Base-by-base conservation (phyloP, 2,329 filamentous ascomycete species). In the Orbilia brochopaga region DNA sequence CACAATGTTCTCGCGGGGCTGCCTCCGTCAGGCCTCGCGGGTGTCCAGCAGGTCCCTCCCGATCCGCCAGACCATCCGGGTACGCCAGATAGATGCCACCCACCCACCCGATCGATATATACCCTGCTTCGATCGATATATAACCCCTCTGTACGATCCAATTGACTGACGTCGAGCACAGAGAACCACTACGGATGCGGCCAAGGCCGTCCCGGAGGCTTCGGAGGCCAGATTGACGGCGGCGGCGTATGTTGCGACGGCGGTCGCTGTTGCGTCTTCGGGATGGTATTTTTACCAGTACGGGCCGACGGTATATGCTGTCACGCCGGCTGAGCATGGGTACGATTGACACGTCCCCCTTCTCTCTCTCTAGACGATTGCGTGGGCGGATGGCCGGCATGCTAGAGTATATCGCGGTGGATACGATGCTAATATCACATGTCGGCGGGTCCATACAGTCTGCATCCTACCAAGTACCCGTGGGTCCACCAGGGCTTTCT, bases 251-350 rank as follows among this genome's bases (percentile, higher is more conserved):
- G 90, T 90, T 79, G 92, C 94, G 77, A 96, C 92, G 77, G 87
- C 89, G 78, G 85, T 92, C 79, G 91, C 93, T 78, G 84, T 91
- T 81, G 92, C 92, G 78, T 93, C 93, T 76, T 88, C 93, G 79
- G 92, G 91, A 78, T 97, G 92, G 92, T 97, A 97, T 84, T 96
- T 93, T 82, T 91, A 96, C 83, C 88, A 96, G 78, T 97, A 96
- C 82, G 94, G 92, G 79, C 87, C 90, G 78, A 88, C 90, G 78
- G 89, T 90, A 74, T 87, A 91, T 81, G 94, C 94, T 78, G 90
- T 90, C 88, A 92, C 93, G 78, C 92, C 91, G 75, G 90, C 90
- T 79, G 94, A 99, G 85, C 94, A 99, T 87, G 94, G 94, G 94
- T 99, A 85, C 88, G 93, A n/a, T n/a, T n/a, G n/a, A n/a, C 90